These are phyloP conservation scores for Alternaria hordeiaustralica DNA, from an alignment of 2,329 filamentous ascomycete species.

Conservation along the genomic window DNA sequence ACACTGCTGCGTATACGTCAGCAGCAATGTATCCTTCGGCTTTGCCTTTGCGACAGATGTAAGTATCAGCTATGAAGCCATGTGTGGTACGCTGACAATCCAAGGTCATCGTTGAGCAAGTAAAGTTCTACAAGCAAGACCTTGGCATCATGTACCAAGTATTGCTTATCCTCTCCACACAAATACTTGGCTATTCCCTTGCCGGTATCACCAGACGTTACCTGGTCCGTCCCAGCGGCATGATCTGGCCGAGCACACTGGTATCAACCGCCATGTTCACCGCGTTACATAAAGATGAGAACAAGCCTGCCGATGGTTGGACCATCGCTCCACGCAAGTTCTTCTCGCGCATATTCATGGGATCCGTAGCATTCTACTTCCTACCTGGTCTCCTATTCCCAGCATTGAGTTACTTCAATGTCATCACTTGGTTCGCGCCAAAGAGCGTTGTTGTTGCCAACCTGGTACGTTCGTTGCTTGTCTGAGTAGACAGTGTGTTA, in stretches of 20 bases:
- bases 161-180: constrained; percentile 82
- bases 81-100: constrained; percentile 15
- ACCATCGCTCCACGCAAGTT: constrained; percentile 82
- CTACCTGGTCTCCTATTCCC: constrained; percentile 82
- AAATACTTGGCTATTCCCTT: constrained; percentile 86
- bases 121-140: constrained; percentile 85
- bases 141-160: constrained; percentile 79
- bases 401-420: constrained; percentile 86
- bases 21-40: constrained; percentile 87
- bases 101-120: constrained; percentile 83
- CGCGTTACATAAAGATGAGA: constrained; percentile 83
- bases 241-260: constrained; percentile 90
- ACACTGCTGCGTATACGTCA: constrained; percentile 87
- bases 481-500: not conserved
- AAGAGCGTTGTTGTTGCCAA: constrained; percentile 87
- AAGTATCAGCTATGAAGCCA: constrained; percentile 21
- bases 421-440: constrained; percentile 86
- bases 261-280: constrained; percentile 91
- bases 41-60: constrained; percentile 88
- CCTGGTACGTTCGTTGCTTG: constrained; percentile 56
- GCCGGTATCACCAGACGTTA: constrained; percentile 82
- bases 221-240: constrained; percentile 81
- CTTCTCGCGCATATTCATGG: constrained; percentile 75
- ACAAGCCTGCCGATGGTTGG: constrained; percentile 83
- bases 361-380: constrained; percentile 82